Evolutionary conservation across 2,329 filamentous ascomycete species (phyloP), one percentile per base, ranked within the genome.

Genomic region (Monosporascus sp.): DNA sequence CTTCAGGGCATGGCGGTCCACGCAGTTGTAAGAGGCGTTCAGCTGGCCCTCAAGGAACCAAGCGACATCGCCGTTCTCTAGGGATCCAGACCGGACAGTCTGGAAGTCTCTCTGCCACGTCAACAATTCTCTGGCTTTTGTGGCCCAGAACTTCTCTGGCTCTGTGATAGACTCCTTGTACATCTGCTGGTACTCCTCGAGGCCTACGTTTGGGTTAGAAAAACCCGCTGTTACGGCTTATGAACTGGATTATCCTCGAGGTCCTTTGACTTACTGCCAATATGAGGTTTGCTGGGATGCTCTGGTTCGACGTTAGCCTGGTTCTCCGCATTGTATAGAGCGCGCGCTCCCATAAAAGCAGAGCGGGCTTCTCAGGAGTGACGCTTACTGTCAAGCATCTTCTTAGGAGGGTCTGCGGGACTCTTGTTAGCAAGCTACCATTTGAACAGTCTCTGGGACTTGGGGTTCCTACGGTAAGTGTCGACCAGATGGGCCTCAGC

Each of bases 11-110:
- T 97, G 93, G 57, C 94, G 90, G 69, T 99, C 94, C 60, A 99
- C 87, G 68, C 91, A 96, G 79, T 99, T 99, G 84, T 91, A 97
- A 27, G 90, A 94, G 59, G 94, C 94, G 67, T 99, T 99, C 68
- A 99, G 80, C 65, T 87, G 84, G 61, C 94, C 94, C 77, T 97
- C 94, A 57, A 92, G 75, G 70, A 97, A 99, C 93, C 94, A 99
- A 59, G 91, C 89, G 67, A 82, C 87, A 76, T 99, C 92, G 63
- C 94, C 94, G 58, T 88, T 79, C 51, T 71, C 71, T 53, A 99
- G 83, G 31, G 84, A 85, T 56, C 94, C 94, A 55, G 80, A 83
- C 71, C 85, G 85, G 51, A 95, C 91, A 14, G 92, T 97, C 72
- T 96, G 77, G 75, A 99, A 99, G 69, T 97, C 93, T 61, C 82